Evolutionary conservation across 495 filamentous ascomycete species (phyloP), one percentile per base, ranked within the genome.

Genomic region (Aspergillus sclerotioniger): DNA sequence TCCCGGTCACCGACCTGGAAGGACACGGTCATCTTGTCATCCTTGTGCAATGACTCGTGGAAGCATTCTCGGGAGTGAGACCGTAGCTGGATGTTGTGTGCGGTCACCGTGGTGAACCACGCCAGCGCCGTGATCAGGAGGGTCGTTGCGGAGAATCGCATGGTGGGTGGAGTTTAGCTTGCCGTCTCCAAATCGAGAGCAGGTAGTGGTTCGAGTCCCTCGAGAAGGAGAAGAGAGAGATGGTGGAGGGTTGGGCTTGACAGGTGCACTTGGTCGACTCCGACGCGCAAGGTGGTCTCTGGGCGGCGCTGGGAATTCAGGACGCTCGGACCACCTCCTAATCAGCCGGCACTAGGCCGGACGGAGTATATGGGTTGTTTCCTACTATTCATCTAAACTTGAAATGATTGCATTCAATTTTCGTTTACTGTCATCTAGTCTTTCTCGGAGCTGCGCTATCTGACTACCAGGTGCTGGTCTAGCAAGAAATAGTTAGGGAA

Each of bases 1-100:
- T 98, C 94, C 55, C 95, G 76, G 70, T 98, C 94, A 62, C 95
- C 94, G 57, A 98, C 92, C 79, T 98, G 94, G 80, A 96, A 98
- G 15, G 92, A 94, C 31, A 98, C 93, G 9, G 92, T 97, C 94
- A 98, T 98, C 73, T 88, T 87, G 77, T 98, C 94, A 73, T 96
- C 94, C 64, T 81, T 84, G 77, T 96, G 92, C 43, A 98, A 86
- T 49, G 77, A 71, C 78, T 98, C 94, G 82, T 96, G 91, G 82
- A 97, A 98, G 80, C 94, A 98, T 79, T 98, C 94, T 69, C 91
- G 83, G 59, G 88, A 85, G 73, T 98, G 92, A 55, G 94, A 85
- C 53, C 86, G 85, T 58, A 98, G 86, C 69, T 95, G 89, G 81
- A 98, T 96, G 77, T 91, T 97, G 86, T 98, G 94, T 62, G 89